Base-by-base conservation (phyloP, 1,284 basidiomycete species). In the Ceratobasidium sp. region DNA sequence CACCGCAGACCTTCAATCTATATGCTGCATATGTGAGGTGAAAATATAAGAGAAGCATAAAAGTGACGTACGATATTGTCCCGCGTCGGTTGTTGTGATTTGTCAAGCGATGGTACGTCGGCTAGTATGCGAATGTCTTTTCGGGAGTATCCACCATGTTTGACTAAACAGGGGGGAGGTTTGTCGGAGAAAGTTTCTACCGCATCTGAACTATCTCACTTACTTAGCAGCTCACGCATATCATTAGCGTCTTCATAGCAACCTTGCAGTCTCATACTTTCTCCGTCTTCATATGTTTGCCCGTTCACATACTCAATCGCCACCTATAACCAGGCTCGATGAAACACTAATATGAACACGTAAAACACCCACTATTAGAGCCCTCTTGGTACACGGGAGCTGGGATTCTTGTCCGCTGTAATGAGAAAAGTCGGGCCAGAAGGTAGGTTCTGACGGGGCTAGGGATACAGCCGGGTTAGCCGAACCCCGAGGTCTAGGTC, bases 181-280 rank as follows among this genome's bases (percentile, higher is more conserved):
- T 44, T 46, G 7, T 54, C 17, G 20, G 56, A 17, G 3, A 40
- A 48, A 23, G 17, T 59, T 62, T 26, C 59, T 66, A 48, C 44
- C 15, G 26, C 3, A 44, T 62, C 46, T 56, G 59, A 26, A 57
- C 2, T 17, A 23, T 48, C 46, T 17, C 2, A 76, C 38, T 20
- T 59, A 76, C 74, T 52, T 20, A 76, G 40, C n/a, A 76, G 54
- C 33, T 76, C 74, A 13, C 52, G 52, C 20, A 76, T 33, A n/a
- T 76, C 74, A 17, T 66, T 57, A 26, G 74, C 62, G 50, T 76
- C 74, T 57, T 62, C 74, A 59, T 76, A 64, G 64, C 74, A 76
- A 66, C 74, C 74, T 67, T 62, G 50, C 52, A 76, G 13, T n/a
- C 57, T 17, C 74, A 76, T 76, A 4, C 4, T 3, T n/a, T 23